phyloP scores from a whole-genome alignment of 202 grass and related monocot genomes.

The Panicum hallii region DNA sequence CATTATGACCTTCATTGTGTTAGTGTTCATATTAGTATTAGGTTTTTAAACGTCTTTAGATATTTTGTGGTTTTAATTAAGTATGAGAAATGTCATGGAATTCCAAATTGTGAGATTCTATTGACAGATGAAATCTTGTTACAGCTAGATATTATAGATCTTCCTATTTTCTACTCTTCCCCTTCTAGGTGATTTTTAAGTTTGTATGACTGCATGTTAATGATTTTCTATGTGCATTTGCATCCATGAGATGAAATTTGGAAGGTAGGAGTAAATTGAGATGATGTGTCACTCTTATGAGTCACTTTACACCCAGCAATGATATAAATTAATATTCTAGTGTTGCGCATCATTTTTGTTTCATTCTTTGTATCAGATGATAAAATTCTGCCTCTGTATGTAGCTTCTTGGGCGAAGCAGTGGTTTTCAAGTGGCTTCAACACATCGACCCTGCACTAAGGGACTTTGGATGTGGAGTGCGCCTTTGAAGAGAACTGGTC shows the following conservation, averaged over 20 bases:
- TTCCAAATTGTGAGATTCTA: not conserved
- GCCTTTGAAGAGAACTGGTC: constrained; percentile 83
- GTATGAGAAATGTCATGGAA: not conserved
- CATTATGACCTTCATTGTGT: not conserved
- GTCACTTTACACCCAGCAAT: not conserved
- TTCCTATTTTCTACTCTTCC: not conserved
- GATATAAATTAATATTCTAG: not conserved
- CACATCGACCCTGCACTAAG: constrained; percentile 95
- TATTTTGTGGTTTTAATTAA: not conserved
- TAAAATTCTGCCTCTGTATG: constrained; percentile 26
- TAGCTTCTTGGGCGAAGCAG: constrained; percentile 89
- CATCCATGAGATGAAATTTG: constrained; percentile 2
- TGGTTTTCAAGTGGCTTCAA: constrained; percentile 96
- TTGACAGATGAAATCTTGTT: not conserved
- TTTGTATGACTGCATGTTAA: not conserved
- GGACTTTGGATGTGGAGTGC: constrained; percentile 99
- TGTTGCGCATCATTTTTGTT: constrained; percentile 20
- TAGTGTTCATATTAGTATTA: not conserved
- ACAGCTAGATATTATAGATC: not conserved
- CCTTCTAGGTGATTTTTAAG: not conserved
- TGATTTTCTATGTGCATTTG: constrained; percentile 13
- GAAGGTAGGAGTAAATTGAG: not conserved
- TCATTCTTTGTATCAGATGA: not conserved
- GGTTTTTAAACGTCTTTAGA: not conserved
- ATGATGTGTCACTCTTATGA: not conserved